Evolutionary conservation across 176 grass and related monocot species (phyloP).

Genomic region (Aegilops sharonensis): DNA sequence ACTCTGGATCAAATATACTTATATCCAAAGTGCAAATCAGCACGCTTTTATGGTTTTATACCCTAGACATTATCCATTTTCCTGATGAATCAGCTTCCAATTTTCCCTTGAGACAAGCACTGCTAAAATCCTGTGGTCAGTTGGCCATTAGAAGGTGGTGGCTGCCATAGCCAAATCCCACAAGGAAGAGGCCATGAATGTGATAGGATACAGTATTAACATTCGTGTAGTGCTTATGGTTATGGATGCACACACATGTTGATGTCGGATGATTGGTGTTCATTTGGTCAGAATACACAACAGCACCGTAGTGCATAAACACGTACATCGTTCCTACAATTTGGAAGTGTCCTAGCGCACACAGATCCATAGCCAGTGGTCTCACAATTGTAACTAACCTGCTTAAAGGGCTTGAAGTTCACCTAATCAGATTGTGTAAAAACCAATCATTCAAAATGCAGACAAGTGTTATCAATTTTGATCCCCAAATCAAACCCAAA

Average conservation of each 20-base stretch:
- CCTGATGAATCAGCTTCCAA: neutral
- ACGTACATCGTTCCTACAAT: neutral
- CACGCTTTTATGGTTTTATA: neutral
- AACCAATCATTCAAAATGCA: neutral
- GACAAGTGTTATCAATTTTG: neutral
- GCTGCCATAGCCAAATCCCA: neutral
- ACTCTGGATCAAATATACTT: neutral
- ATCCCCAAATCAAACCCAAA: neutral
- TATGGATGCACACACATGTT: neutral
- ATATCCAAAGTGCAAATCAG: neutral
- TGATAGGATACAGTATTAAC: neutral
- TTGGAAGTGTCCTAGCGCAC: neutral
- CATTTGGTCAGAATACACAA: neutral
- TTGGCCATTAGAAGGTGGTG: neutral
- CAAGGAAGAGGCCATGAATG: neutral
- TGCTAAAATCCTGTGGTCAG: neutral
- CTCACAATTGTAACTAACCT: neutral
- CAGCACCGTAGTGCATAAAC: neutral
- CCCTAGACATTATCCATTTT: neutral
- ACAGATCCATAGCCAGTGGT: neutral
- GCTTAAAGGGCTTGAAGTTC: neutral
- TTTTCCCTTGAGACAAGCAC: neutral
- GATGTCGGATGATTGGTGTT: neutral
- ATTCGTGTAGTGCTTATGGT: neutral
- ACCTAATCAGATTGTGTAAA: neutral